These are phyloP conservation scores for Ophiostoma fasciatum DNA, from an alignment of 2,329 filamentous ascomycete genomes.

Conservation along the genomic window DNA sequence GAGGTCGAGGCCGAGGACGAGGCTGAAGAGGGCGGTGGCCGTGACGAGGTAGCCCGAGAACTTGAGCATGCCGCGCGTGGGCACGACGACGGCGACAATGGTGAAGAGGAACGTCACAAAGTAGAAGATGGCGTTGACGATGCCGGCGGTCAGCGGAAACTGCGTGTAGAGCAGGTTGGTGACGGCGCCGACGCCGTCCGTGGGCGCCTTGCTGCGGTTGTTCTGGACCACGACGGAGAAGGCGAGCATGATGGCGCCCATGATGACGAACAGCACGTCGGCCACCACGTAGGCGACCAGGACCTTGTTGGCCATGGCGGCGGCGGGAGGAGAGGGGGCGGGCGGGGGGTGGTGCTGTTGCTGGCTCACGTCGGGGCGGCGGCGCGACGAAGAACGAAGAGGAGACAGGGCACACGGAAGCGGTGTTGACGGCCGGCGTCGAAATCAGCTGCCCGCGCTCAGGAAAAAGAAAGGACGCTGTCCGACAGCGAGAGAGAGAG, in stretches of 20 bases:
- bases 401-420: no score
- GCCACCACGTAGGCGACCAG: slow-evolving; percentile 32
- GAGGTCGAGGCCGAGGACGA: slow-evolving; percentile 50
- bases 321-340: neutral
- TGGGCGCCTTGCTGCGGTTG: slow-evolving; percentile 26
- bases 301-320: slow-evolving; percentile 38
- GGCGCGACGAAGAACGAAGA: no score
- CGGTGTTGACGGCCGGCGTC: neutral
- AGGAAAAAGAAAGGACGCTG: neutral
- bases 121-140: slow-evolving; percentile 58
- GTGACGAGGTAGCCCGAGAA: slow-evolving; percentile 49
- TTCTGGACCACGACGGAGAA: slow-evolving; percentile 39
- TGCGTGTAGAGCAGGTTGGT: slow-evolving; percentile 36
- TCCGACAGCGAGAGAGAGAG: no score
- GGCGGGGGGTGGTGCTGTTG: neutral
- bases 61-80: slow-evolving; percentile 55
- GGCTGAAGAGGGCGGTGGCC: slow-evolving; percentile 46
- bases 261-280: slow-evolving; percentile 36
- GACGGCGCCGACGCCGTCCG: slow-evolving; percentile 32
- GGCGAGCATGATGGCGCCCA: slow-evolving; percentile 38
- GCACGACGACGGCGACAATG: slow-evolving; percentile 55
- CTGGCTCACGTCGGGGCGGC: no score
- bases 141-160: slow-evolving; percentile 46
- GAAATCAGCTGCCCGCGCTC: neutral
- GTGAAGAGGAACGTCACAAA: slow-evolving; percentile 55